Conservation (phyloP, 2,329 filamentous ascomycete species). For the Mycosphaerella arachidis region DNA sequence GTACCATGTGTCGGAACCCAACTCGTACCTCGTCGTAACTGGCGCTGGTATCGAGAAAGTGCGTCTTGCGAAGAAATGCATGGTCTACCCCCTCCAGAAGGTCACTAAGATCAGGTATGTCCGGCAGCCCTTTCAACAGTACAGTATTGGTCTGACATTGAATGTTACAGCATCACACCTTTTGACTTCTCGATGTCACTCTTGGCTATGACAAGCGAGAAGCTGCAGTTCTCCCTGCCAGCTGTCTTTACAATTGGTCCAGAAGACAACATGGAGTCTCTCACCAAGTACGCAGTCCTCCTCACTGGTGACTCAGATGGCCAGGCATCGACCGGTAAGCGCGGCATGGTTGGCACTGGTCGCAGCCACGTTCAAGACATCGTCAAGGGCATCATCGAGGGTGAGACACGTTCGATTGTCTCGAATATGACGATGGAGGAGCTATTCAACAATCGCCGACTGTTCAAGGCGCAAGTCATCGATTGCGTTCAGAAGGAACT, state of each 20-base stretch:
- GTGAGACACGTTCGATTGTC: conserved; percentile 77
- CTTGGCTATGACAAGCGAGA: conserved; percentile 86
- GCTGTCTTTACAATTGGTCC: conserved; percentile 85
- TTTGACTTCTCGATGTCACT: conserved; percentile 79
- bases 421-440: conserved; percentile 92
- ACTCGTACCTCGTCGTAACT: conserved; percentile 72
- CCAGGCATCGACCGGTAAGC: conserved; percentile 34
- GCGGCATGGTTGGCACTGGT: conserved; percentile 39
- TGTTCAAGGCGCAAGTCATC: conserved; percentile 47
- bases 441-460: conserved; percentile 63
- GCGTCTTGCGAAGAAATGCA: conserved; percentile 72
- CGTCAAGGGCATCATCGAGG: conserved; percentile 85
- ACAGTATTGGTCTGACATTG: neutral
- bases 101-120: conserved; percentile 26
- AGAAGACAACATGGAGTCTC: conserved; percentile 62
- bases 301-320: conserved; percentile 60
- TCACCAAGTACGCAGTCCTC: conserved; percentile 75
- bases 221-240: conserved; percentile 74
- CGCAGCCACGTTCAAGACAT: conserved; percentile 74
- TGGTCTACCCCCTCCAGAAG: conserved; percentile 67
- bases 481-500: conserved; percentile 71
- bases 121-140: neutral
- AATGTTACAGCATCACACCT: conserved; percentile 39
- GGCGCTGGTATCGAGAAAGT: conserved; percentile 71
- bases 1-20: conserved; percentile 62